Evolutionary conservation across 1,284 basidiomycete species (phyloP).

Genomic region (Kalmanozyma brasiliensis): DNA sequence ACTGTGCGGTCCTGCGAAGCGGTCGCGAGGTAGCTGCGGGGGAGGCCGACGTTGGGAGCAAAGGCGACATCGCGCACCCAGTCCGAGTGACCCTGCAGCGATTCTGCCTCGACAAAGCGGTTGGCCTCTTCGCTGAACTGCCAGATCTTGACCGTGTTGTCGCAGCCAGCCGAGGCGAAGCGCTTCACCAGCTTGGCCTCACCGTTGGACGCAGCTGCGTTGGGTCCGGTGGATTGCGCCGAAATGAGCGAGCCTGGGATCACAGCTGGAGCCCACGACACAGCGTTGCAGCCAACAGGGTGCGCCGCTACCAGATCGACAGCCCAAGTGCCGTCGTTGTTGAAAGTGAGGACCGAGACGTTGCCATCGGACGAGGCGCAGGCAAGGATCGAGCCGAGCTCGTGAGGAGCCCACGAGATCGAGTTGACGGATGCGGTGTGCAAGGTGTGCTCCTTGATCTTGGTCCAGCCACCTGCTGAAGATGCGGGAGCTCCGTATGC

Average conservation of each 20-base stretch:
- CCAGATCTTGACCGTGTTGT: conserved; percentile 96
- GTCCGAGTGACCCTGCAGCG: conserved; percentile 77
- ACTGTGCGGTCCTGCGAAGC: conserved; percentile 90
- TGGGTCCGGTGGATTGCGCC: conserved; percentile 39
- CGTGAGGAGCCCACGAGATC: conserved; percentile 97
- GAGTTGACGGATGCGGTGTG: conserved; percentile 97
- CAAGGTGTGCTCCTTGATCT: conserved; percentile 94
- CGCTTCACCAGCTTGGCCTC: conserved; percentile 53
- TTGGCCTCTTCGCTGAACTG: conserved; percentile 72
- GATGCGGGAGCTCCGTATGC: conserved; percentile 41
- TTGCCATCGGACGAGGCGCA: conserved; percentile 99
- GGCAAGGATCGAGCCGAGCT: conserved; percentile 93
- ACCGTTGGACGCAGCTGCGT: conserved; percentile 64
- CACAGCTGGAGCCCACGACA: conserved; percentile 96
- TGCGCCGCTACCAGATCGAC: conserved; percentile 95
- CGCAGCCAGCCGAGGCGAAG: conserved; percentile 94
- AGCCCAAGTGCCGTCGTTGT: conserved; percentile 96
- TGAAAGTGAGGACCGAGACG: conserved; percentile 94
- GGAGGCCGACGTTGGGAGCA: conserved; percentile 95
- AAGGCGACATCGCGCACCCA: conserved; percentile 99
- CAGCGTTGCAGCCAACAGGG: conserved; percentile 94
- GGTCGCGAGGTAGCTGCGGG: conserved; percentile 92
- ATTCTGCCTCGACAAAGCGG: conserved; percentile 60
- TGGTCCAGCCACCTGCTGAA: conserved; percentile 76
- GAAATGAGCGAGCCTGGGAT: conserved; percentile 77